Evolutionary conservation across 768 basidiomycete genomes (phyloP).

Genomic region (Boletus eberwhitei): DNA sequence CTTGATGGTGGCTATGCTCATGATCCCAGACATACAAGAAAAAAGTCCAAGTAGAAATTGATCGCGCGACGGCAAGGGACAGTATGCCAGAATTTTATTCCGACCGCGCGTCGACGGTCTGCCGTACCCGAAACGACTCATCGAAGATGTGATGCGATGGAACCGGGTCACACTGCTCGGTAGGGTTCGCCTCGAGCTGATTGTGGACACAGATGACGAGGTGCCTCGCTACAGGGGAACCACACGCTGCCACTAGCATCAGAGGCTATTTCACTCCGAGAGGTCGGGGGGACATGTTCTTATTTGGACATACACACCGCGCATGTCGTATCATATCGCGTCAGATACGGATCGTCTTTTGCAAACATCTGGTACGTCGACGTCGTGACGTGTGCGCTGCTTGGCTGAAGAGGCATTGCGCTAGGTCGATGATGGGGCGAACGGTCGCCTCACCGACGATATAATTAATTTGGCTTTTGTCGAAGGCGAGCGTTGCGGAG

Average conservation of each 20-base stretch:
- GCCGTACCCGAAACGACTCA: constrained; percentile 24
- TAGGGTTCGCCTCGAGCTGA: not conserved
- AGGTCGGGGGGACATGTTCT: constrained; percentile 3
- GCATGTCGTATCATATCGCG: not conserved
- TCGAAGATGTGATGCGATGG: constrained; percentile 23
- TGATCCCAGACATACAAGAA: constrained; percentile 23
- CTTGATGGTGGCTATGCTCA: constrained; percentile 27
- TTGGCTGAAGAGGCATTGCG: not conserved
- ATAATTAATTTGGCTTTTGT: constrained; percentile 20
- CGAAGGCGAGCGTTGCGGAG: constrained; percentile 11
- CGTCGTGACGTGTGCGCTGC: not conserved
- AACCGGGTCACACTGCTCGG: constrained; percentile 24
- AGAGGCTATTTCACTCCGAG: constrained; percentile 19
- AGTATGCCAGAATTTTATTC: constrained; percentile 16
- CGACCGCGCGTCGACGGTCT: constrained; percentile 23
- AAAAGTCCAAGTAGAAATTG: constrained; percentile 27
- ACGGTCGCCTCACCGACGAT: constrained; percentile 15
- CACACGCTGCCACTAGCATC: constrained; percentile 8
- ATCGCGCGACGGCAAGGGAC: constrained; percentile 14
- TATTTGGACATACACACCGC: not conserved
- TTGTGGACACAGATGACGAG: not conserved
- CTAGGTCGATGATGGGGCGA: constrained; percentile 25
- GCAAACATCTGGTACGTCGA: constrained; percentile 14
- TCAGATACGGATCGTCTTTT: constrained; percentile 27
- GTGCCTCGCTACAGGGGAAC: constrained; percentile 17